Conservation (phyloP, 1,284 basidiomycete genomes). For the Ceratobasidium sp. region DNA sequence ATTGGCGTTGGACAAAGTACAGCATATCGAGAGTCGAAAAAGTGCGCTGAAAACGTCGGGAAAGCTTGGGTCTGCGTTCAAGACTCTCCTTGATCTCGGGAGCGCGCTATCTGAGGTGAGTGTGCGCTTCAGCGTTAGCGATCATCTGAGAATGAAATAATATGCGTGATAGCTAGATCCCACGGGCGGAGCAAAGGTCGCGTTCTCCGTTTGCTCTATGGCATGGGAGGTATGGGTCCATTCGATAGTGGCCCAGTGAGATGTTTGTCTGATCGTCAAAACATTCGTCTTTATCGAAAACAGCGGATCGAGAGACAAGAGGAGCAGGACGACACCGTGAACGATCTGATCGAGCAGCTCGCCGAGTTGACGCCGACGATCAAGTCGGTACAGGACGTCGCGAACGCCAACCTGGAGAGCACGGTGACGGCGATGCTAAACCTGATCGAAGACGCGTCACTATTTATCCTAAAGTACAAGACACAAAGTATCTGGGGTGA, state of each 20-base stretch:
- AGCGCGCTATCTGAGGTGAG: neutral
- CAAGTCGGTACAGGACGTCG: neutral
- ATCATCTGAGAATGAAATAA: neutral
- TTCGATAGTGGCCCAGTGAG: too few relatives aligned
- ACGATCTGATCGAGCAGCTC: conserved; percentile 1
- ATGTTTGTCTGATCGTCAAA: too few relatives aligned
- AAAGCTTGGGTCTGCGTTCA: too few relatives aligned
- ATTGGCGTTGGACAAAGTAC: too few relatives aligned
- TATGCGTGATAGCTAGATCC: conserved; percentile 3
- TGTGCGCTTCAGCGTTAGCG: neutral
- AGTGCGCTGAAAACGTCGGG: too few relatives aligned
- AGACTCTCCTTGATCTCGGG: neutral
- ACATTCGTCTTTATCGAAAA: too few relatives aligned
- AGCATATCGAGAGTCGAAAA: too few relatives aligned
- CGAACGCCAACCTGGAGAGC: neutral
- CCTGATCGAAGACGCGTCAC: conserved; percentile 17
- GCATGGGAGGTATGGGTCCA: conserved; percentile 11
- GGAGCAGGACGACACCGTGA: neutral
- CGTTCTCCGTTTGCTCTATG: neutral
- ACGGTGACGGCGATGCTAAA: neutral
- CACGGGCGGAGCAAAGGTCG: neutral
- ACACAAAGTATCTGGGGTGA: neutral
- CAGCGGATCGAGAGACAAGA: neutral
- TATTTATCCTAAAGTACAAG: neutral
- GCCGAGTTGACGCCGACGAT: neutral